phyloP scores from a whole-genome alignment of 768 basidiomycete genomes.

The Boletus reticulatus region DNA sequence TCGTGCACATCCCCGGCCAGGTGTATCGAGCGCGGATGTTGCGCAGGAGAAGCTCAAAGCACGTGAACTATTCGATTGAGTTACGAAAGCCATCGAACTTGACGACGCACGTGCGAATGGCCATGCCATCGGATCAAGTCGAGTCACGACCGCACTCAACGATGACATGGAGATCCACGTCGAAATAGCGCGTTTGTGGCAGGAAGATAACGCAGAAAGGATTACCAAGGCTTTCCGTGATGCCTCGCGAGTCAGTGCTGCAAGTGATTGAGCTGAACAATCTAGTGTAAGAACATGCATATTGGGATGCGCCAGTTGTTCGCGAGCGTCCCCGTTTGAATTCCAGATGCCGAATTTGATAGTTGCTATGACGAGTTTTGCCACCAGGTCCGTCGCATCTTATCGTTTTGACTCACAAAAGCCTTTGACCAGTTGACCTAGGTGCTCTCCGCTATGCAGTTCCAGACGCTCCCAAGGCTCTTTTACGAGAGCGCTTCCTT shows the following conservation, averaged over 20 bases:
- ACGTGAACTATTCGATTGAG: constrained; percentile 78
- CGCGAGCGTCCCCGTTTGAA: too few species aligned
- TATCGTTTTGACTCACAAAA: too few species aligned
- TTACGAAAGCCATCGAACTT: constrained; percentile 60
- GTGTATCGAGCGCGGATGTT: constrained; percentile 71
- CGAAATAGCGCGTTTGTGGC: constrained; percentile 91
- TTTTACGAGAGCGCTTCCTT: too few species aligned
- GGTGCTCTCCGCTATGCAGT: too few species aligned
- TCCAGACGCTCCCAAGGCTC: too few species aligned
- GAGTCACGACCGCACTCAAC: constrained; percentile 51
- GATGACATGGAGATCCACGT: constrained; percentile 86
- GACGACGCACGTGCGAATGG: constrained; percentile 55
- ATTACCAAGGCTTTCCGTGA: constrained; percentile 72
- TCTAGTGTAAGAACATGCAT: too few species aligned
- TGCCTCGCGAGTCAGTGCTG: constrained; percentile 63
- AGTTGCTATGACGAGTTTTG: too few species aligned
- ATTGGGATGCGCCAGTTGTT: too few species aligned
- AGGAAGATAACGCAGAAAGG: constrained; percentile 72
- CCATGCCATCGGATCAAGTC: constrained; percentile 28
- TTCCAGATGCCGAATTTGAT: too few species aligned
- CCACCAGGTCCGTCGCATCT: too few species aligned
- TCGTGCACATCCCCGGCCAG: constrained; percentile 78
- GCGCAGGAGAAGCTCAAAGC: constrained; percentile 70
- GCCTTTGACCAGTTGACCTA: too few species aligned
- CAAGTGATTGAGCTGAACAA: constrained; percentile 68